phyloP scores from a whole-genome alignment of 228 moss, liverwort and hornwort species.

The Sphagnum fallax region DNA sequence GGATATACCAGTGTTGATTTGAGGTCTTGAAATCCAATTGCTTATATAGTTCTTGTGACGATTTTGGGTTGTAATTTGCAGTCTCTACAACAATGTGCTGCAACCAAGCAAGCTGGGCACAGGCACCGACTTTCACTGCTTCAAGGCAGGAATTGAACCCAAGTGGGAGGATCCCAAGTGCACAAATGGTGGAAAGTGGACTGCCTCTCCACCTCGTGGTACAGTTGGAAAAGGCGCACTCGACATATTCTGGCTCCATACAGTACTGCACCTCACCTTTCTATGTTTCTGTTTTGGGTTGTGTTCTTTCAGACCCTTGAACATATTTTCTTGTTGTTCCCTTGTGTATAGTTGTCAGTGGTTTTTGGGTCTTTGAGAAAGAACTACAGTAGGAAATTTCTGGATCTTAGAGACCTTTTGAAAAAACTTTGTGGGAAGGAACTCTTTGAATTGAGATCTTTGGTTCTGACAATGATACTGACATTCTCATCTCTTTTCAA shows the following conservation, averaged over 20 bases:
- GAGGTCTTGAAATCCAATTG: too few relatives aligned
- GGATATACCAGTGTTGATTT: too few relatives aligned
- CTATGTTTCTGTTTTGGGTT: too few relatives aligned
- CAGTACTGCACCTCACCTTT: slow-evolving; percentile 7
- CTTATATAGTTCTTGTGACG: too few relatives aligned
- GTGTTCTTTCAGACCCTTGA: too few relatives aligned
- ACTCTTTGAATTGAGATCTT: too few relatives aligned
- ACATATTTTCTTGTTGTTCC: background rate
- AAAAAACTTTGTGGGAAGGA: too few relatives aligned
- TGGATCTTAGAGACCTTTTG: too few relatives aligned
- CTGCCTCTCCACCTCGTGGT: slow-evolving; percentile 19
- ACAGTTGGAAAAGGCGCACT: slow-evolving; percentile 20
- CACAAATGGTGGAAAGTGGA: slow-evolving; percentile 42
- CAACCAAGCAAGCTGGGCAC: slow-evolving; percentile 31
- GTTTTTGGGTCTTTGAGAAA: background rate
- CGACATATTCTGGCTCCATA: slow-evolving; percentile 45
- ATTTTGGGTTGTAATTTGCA: slow-evolving; percentile 1
- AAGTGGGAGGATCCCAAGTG: slow-evolving; percentile 44
- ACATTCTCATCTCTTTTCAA: too few relatives aligned
- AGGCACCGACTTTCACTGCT: slow-evolving; percentile 38
- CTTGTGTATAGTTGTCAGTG: background rate
- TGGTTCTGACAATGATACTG: too few relatives aligned
- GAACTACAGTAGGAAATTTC: too few relatives aligned
- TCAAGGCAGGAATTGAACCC: slow-evolving; percentile 42
- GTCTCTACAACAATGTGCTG: slow-evolving; percentile 29